Percentiles rank a stretch among this genome's conserved stretches.
Evolutionary conservation across 1,139 yeast genomes (phyloP).

Genomic region (Candida sp.): DNA sequence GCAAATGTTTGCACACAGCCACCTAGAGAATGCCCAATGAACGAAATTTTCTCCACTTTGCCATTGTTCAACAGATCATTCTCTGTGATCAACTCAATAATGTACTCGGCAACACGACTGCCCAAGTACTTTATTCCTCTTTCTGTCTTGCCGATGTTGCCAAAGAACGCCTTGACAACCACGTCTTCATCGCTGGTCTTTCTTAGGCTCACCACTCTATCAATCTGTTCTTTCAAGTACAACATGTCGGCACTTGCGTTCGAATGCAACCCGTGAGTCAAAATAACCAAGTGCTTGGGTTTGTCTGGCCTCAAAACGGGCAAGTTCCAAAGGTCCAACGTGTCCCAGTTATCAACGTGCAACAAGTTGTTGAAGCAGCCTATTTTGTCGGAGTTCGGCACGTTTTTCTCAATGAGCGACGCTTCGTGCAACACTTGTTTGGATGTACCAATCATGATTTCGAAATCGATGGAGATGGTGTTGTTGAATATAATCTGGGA

Average conservation of each 20-base stretch:
- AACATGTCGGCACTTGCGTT: constrained; percentile 90
- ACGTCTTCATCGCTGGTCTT: constrained; percentile 54
- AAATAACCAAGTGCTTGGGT: constrained; percentile 73
- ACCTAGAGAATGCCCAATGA: constrained; percentile 92
- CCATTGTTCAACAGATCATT: constrained; percentile 34
- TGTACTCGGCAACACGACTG: constrained; percentile 75
- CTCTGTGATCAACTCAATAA: constrained; percentile 59
- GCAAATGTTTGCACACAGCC: constrained; percentile 93
- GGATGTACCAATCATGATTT: constrained; percentile 61
- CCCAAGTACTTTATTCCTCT: constrained; percentile 91
- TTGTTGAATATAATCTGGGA: constrained; percentile 84
- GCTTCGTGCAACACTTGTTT: constrained; percentile 47
- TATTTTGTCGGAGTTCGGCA: constrained; percentile 31
- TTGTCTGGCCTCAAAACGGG: constrained; percentile 48
- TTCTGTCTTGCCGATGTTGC: constrained; percentile 89
- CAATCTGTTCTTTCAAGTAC: constrained; percentile 83
- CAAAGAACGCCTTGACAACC: constrained; percentile 82
- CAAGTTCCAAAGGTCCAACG: constrained; percentile 75
- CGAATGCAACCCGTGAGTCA: constrained; percentile 94
- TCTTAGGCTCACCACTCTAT: constrained; percentile 46
- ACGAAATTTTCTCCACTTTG: constrained; percentile 68
- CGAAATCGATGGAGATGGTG: constrained; percentile 72
- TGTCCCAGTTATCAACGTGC: constrained; percentile 57
- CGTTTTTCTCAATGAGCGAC: constrained; percentile 28
- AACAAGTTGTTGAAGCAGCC: constrained; percentile 28